Evolutionary conservation across 441 rosid genomes (phyloP), one percentile per base, ranked within the genome.

Genomic region (Iberis amara): DNA sequence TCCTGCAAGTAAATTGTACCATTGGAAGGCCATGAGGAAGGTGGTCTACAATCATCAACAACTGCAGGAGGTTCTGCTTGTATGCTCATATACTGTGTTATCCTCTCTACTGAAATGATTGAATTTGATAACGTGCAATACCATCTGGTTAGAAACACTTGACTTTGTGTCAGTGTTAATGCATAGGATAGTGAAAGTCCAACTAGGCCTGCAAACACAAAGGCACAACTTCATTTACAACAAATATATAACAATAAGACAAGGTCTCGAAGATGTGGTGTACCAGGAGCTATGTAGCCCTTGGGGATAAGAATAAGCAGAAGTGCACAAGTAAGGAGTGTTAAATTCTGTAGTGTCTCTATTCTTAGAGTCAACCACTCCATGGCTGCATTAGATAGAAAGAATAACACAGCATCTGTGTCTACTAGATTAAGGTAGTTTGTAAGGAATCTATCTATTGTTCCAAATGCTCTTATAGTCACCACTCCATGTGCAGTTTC

Each of bases 131-230:
- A 70, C 27, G 71, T 70, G 76, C 94, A 87, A 48, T 80, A 82
- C 90, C 92, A 85, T 40, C 83, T 71, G 23, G 76, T 70, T 61
- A 68, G 4, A 56, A 85, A 83, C 42, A 81, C 74, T 51, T 84
- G 94, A n/a, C 82, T 69, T 4, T 57, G 65, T 2, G 89, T 77
- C 47, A 91, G 54, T 1, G 89, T 33, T 9, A 87, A 61, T 8
- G 96, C 95, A 37, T 87, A 91, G 7, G 9, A 87, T 50, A 91
- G 77, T 0, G 94, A 84, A 8, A 91, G 85, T 11, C 96, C 98
- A 9, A 87, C 89, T 24, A 90, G 80, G 28, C 86, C 96, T 90
- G 79, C 65, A 68, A n/a, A 52, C 11, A 53, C 37, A 36, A 37
- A 57, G 6, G 52, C 18, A 61, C 23, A 40, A 35, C 27, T 57